phyloP scores from a whole-genome alignment of 2,329 filamentous ascomycete species.

The Saccharata proteae region DNA sequence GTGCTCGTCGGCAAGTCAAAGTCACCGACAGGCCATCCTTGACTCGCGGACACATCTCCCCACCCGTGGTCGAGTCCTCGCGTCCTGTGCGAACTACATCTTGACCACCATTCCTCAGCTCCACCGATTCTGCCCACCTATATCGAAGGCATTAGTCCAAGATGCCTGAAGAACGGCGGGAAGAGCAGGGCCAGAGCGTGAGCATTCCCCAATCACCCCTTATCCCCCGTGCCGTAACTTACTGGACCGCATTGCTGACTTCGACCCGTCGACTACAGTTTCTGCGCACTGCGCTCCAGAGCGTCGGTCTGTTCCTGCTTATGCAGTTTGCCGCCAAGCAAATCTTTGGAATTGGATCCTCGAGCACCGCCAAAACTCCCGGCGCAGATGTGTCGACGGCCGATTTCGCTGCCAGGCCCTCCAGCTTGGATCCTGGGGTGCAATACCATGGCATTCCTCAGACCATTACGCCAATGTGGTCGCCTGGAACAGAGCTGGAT shows the following conservation, averaged over 20 bases:
- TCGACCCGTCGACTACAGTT: slow-evolving; percentile 18
- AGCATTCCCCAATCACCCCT: not conserved
- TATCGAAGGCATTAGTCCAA: slow-evolving; percentile 1
- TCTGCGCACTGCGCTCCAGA: slow-evolving; percentile 36
- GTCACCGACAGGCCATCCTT: too few relatives aligned
- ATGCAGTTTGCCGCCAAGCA: slow-evolving; percentile 46
- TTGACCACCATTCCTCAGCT: too few relatives aligned
- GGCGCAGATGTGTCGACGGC: slow-evolving; percentile 22
- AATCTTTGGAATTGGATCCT: slow-evolving; percentile 32
- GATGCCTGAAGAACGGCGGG: slow-evolving; percentile 9
- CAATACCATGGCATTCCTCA: slow-evolving; percentile 54
- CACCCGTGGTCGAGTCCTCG: too few relatives aligned
- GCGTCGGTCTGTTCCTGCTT: slow-evolving; percentile 46
- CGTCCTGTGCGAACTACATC: too few relatives aligned
- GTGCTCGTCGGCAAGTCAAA: too few relatives aligned
- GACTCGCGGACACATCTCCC: too few relatives aligned
- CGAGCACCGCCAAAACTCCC: slow-evolving; percentile 11
- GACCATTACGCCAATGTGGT: slow-evolving; percentile 78
- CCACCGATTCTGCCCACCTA: too few relatives aligned
- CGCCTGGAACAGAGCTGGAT: slow-evolving; percentile 64
- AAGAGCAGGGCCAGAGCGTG: slow-evolving; percentile 8
- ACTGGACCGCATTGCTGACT: slow-evolving; percentile 1
- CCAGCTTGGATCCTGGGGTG: slow-evolving; percentile 38
- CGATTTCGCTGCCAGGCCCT: slow-evolving; percentile 23
- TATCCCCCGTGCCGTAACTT: not conserved